Conservation (phyloP, 2,329 filamentous ascomycete species). For the Cladosporium sp. region DNA sequence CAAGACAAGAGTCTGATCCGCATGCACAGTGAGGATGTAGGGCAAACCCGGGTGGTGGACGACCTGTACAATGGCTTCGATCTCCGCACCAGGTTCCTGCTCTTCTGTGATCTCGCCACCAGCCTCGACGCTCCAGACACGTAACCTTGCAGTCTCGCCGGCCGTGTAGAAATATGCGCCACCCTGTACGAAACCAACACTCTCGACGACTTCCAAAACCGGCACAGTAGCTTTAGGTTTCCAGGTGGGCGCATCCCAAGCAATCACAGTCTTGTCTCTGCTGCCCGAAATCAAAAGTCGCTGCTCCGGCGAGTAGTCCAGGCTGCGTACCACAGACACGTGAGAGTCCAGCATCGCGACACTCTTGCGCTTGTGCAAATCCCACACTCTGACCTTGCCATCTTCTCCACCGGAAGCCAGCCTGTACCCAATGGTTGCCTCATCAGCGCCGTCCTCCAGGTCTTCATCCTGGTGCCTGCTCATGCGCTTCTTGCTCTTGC, state of each 20-base stretch:
- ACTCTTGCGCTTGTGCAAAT: slow-evolving; percentile 77
- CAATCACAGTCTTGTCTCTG: slow-evolving; percentile 88
- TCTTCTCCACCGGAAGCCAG: slow-evolving; percentile 92
- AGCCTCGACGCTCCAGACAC: slow-evolving; percentile 75
- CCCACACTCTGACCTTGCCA: slow-evolving; percentile 87
- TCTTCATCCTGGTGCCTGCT: slow-evolving; percentile 45
- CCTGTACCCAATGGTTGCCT: slow-evolving; percentile 61
- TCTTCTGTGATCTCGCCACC: slow-evolving; percentile 76
- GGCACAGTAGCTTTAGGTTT: slow-evolving; percentile 76
- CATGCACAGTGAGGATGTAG: slow-evolving; percentile 76
- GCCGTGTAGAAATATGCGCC: slow-evolving; percentile 76
- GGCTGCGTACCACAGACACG: slow-evolving; percentile 84
- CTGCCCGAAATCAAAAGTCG: slow-evolving; percentile 77
- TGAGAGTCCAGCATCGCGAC: slow-evolving; percentile 82
- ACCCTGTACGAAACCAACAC: slow-evolving; percentile 70
- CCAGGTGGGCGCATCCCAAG: slow-evolving; percentile 88
- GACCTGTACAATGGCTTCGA: slow-evolving; percentile 66
- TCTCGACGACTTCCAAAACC: slow-evolving; percentile 80
- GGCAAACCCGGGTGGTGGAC: slow-evolving; percentile 62
- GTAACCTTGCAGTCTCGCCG: slow-evolving; percentile 75
- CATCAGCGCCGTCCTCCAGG: slow-evolving; percentile 44
- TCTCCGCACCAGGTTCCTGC: slow-evolving; percentile 58
- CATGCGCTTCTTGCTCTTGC: slow-evolving; percentile 41
- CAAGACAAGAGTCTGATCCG: slow-evolving; percentile 81
- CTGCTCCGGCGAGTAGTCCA: slow-evolving; percentile 75